Evolutionary conservation across 1,284 basidiomycete genomes (phyloP).

Genomic region (Cerioporus squamosus): DNA sequence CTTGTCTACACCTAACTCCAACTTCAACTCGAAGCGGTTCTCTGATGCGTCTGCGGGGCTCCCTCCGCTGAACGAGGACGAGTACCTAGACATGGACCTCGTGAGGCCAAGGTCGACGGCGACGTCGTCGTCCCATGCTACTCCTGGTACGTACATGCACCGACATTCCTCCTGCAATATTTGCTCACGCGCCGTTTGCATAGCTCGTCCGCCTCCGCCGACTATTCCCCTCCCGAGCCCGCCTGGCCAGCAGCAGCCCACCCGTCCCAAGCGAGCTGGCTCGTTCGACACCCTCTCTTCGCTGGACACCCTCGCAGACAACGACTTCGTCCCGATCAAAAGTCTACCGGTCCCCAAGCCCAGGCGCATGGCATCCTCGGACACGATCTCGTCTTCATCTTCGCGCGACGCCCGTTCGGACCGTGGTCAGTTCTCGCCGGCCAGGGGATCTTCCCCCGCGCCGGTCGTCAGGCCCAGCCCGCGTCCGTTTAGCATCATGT

Average conservation of each 20-base stretch:
- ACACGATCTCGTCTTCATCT: conserved; percentile 10
- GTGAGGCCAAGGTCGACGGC: not conserved
- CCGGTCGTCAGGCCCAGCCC: not conserved
- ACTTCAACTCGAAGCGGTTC: conserved; percentile 8
- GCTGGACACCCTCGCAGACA: not conserved
- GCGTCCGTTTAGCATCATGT: conserved; percentile 31
- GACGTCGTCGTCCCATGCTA: conserved; percentile 3
- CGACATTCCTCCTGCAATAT: no score
- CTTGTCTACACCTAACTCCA: no score
- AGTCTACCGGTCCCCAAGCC: conserved; percentile 8
- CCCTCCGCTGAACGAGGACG: conserved; percentile 16
- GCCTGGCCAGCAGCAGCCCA: not conserved
- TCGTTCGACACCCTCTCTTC: not conserved
- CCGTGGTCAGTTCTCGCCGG: conserved; percentile 3
- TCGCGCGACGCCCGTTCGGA: conserved; percentile 7
- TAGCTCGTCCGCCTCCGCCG: conserved; percentile 8
- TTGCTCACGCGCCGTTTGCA: not conserved
- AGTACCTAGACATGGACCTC: not conserved
- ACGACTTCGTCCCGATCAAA: conserved; percentile 7
- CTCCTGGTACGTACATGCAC: conserved; percentile 1
- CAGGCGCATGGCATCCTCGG: conserved; percentile 5
- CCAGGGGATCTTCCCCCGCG: not conserved
- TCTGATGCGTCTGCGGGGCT: conserved; percentile 13
- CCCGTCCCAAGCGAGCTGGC: not conserved
- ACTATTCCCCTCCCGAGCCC: conserved; percentile 11